A percentile compares a stretch with the other conserved stretches of the same genome.
These are phyloP conservation scores for Stenogyne calaminthoides DNA, from an alignment of 305 asterid species.

Conservation along the genomic window DNA sequence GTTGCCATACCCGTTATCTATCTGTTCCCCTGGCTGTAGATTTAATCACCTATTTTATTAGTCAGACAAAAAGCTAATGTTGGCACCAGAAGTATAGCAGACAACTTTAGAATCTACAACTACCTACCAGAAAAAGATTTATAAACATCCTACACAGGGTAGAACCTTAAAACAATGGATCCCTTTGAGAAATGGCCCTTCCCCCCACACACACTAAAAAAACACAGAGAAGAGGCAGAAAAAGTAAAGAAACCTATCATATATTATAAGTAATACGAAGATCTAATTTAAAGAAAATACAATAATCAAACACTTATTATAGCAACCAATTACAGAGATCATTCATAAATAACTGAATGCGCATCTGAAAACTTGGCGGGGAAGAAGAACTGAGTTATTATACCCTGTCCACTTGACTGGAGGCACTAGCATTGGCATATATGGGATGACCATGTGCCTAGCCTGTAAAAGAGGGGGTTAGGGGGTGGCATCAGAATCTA, in stretches of 20 bases:
- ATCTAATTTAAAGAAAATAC: conserved; percentile 9
- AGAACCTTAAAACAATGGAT: no score
- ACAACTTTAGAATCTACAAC: background rate
- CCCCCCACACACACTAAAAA: background rate
- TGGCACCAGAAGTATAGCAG: background rate
- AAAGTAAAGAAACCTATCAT: background rate
- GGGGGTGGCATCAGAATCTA: background rate
- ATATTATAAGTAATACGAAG: background rate
- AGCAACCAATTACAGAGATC: conserved; percentile 13
- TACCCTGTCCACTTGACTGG: conserved; percentile 97
- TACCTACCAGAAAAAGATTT: background rate
- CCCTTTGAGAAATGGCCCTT: background rate
- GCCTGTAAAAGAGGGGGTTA: conserved; percentile 56
- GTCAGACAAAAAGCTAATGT: background rate
- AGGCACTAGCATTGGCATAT: conserved; percentile 97
- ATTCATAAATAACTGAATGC: conserved; percentile 12
- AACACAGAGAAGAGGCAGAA: background rate
- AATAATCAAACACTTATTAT: background rate
- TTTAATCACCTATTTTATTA: background rate
- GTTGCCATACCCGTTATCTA: background rate
- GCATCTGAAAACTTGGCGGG: conserved; percentile 10
- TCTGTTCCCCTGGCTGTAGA: background rate
- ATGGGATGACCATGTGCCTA: conserved; percentile 94
- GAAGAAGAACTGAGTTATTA: conserved; percentile 26
- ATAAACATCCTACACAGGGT: no score